Evolutionary conservation across 768 basidiomycete species (phyloP).

Genomic region (Mycena belliarum): DNA sequence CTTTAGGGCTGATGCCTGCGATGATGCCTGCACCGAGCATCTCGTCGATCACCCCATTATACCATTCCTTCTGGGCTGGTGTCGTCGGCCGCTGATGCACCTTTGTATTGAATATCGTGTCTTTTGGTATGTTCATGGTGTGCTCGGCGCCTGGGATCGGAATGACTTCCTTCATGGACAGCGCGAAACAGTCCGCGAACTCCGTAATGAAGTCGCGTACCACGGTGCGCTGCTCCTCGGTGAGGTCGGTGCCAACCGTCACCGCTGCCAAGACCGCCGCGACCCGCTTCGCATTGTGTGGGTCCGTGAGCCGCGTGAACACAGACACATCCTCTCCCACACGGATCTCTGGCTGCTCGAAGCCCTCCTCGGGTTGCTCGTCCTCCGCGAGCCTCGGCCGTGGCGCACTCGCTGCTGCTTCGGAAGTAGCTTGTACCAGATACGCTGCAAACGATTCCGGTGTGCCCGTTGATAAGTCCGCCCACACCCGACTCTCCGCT

Average conservation of each 20-base stretch:
- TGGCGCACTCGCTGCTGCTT: not conserved
- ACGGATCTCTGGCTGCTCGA: too few species aligned
- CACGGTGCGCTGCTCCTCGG: not conserved
- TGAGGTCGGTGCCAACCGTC: not conserved
- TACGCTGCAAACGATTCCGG: too few species aligned
- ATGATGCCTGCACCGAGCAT: constrained; percentile 38
- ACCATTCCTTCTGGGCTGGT: constrained; percentile 21
- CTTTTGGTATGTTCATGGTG: constrained; percentile 32
- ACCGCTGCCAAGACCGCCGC: not conserved
- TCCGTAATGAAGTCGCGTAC: not conserved
- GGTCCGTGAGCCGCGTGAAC: not conserved
- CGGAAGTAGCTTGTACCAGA: too few species aligned
- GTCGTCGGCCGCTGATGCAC: constrained; percentile 32
- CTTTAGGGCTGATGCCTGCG: constrained; percentile 22
- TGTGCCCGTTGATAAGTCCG: too few species aligned
- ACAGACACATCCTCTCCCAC: not conserved
- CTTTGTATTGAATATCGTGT: constrained; percentile 29
- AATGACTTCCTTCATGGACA: constrained; percentile 29
- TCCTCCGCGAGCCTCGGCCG: too few species aligned
- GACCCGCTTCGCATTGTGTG: not conserved
- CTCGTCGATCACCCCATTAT: constrained; percentile 30
- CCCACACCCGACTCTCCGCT: too few species aligned
- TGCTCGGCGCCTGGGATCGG: constrained; percentile 33
- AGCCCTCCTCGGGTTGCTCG: too few species aligned
- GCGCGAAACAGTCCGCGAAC: not conserved